These are phyloP conservation scores for Nadsonia starkeyi-henricii DNA, from an alignment of 1,139 yeast genomes.

Conservation along the genomic window DNA sequence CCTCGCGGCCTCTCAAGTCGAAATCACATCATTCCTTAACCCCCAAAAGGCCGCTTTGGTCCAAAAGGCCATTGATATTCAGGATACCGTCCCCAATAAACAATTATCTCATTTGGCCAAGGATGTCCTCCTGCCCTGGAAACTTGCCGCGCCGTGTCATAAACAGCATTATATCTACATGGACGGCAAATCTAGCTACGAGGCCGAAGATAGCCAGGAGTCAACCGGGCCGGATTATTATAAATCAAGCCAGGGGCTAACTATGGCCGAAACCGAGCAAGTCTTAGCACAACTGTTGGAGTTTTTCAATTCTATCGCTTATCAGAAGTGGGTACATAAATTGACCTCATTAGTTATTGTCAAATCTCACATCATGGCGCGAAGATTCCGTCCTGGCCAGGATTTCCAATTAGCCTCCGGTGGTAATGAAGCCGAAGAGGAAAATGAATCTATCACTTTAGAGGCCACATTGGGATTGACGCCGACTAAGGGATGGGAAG, in stretches of 20 bases:
- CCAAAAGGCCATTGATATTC: conserved; percentile 30
- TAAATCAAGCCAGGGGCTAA: conserved; percentile 14
- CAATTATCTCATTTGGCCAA: conserved; percentile 46
- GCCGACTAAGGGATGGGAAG: conserved; percentile 71
- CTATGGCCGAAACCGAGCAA: conserved; percentile 10
- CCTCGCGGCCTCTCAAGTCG: conserved; percentile 54
- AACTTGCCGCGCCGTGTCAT: conserved; percentile 85
- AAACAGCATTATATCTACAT: conserved; percentile 78
- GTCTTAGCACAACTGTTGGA: conserved; percentile 39
- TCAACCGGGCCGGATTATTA: neutral
- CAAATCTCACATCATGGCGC: conserved; percentile 52
- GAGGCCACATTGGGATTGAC: conserved; percentile 69
- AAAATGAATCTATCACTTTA: conserved; percentile 23
- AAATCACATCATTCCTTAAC: conserved; percentile 49
- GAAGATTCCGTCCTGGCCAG: conserved; percentile 89
- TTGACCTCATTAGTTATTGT: conserved; percentile 54
- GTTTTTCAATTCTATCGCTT: conserved; percentile 46
- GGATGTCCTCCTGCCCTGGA: conserved; percentile 67
- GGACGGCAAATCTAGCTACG: conserved; percentile 24
- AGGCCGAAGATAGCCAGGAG: conserved; percentile 5
- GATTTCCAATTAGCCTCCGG: conserved; percentile 83
- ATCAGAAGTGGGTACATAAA: conserved; percentile 53
- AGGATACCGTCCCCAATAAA: conserved; percentile 35
- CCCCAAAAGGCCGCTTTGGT: conserved; percentile 37
- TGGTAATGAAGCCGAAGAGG: conserved; percentile 11